phyloP scores from a whole-genome alignment of 495 filamentous ascomycete species.

The Penicillium malachiteum region DNA sequence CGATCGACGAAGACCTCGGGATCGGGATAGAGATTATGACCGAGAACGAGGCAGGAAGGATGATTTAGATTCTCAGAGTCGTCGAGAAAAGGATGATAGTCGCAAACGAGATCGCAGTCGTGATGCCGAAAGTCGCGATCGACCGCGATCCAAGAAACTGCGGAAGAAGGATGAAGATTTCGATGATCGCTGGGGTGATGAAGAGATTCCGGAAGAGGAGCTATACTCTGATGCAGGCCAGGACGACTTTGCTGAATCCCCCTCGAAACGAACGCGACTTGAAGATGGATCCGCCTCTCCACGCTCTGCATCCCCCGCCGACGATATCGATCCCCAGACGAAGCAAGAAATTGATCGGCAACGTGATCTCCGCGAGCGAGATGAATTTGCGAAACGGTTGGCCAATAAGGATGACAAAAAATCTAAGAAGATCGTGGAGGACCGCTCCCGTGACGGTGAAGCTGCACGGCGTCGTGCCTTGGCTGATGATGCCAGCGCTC shows the following conservation, averaged over 20 bases:
- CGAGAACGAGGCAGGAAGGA: conserved; percentile 29
- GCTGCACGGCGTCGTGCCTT: conserved; percentile 58
- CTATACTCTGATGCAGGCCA: conserved; percentile 41
- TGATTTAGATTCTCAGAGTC: conserved; percentile 19
- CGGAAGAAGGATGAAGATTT: conserved; percentile 59
- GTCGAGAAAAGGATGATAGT: conserved; percentile 35
- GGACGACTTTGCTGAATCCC: conserved; percentile 50
- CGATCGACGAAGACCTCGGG: conserved; percentile 42
- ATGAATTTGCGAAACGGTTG: conserved; percentile 72
- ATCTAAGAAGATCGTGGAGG: conserved; percentile 73
- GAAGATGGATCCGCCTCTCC: conserved; percentile 55
- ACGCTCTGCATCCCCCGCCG: conserved; percentile 41
- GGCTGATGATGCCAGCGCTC: conserved; percentile 62
- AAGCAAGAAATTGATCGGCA: conserved; percentile 55
- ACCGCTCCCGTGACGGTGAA: conserved; percentile 58
- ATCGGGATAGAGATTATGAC: conserved; percentile 40
- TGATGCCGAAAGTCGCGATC: conserved; percentile 44
- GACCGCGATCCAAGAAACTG: conserved; percentile 52
- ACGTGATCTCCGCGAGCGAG: conserved; percentile 67
- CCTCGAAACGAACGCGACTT: conserved; percentile 57
- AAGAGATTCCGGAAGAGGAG: conserved; percentile 56
- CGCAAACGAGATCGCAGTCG: conserved; percentile 46
- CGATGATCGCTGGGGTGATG: conserved; percentile 79
- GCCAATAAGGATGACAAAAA: conserved; percentile 66
- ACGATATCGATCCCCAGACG: conserved; percentile 59